Conservation (phyloP, 768 basidiomycete genomes). For the Glaciozyma martinii region DNA sequence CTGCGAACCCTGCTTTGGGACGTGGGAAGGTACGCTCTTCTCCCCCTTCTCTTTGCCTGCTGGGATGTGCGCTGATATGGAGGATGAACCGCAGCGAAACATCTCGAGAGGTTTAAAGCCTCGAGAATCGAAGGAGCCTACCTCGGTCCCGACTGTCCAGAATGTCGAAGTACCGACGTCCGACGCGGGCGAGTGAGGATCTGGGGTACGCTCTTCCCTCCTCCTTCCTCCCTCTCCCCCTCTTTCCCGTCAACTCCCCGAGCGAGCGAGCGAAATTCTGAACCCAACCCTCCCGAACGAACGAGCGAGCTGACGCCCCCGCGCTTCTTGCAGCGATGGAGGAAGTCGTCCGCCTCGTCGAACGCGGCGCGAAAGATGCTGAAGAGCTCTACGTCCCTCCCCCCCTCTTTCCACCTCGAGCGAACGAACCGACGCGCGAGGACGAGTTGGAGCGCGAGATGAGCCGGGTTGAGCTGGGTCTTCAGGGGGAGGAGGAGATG, state of each 20-base stretch:
- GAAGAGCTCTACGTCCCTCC: not conserved
- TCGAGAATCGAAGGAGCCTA: not conserved
- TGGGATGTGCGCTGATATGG: no score
- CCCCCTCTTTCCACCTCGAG: no score
- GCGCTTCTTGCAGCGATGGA: not conserved
- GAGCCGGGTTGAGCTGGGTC: no score
- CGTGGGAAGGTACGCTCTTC: not conserved
- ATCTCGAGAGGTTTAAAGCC: not conserved
- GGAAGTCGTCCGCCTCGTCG: not conserved
- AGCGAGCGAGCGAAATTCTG: no score
- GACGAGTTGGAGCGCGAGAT: not conserved
- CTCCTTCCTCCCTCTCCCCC: not conserved
- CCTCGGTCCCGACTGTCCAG: not conserved
- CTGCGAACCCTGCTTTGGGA: not conserved
- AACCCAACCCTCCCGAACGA: no score
- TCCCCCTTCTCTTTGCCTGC: not conserved
- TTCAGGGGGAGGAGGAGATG: not conserved
- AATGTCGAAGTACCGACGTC: not conserved
- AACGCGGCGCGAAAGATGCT: not conserved
- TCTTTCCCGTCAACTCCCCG: no score
- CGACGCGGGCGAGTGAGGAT: not conserved
- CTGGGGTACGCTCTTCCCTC: not conserved
- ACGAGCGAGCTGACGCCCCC: no score
- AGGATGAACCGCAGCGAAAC: not conserved
- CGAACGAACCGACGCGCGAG: not conserved